A percentile compares a stretch with the other conserved stretches of the same genome.
Conservation (phyloP, 2,329 filamentous ascomycete genomes). For the Colletotrichum eremochloae region DNA sequence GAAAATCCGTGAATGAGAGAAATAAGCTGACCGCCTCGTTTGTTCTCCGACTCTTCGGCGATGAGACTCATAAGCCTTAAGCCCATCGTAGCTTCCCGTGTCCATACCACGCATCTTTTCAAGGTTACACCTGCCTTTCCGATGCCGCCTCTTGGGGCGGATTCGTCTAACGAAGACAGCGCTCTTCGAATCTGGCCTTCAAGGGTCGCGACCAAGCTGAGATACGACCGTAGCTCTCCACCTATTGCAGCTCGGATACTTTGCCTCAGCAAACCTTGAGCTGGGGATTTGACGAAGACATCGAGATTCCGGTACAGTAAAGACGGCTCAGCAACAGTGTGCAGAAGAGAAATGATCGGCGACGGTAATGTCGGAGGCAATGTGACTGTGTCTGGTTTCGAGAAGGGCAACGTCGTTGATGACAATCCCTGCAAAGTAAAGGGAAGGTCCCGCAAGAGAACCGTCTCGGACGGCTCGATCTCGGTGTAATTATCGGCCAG, state of each 20-base stretch:
- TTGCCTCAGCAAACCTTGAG: conserved; percentile 89
- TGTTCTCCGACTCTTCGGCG: conserved; percentile 87
- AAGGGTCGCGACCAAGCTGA: conserved; percentile 90
- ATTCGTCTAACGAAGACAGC: conserved; percentile 78
- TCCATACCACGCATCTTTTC: conserved; percentile 97
- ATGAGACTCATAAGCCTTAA: conserved; percentile 93
- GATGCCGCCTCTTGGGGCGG: conserved; percentile 76
- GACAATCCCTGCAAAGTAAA: conserved; percentile 95
- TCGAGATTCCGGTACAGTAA: conserved; percentile 88
- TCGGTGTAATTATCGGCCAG: conserved; percentile 69
- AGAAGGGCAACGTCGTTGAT: conserved; percentile 85
- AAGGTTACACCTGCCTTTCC: conserved; percentile 92
- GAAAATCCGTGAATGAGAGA: conserved; percentile 94
- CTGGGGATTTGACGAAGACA: conserved; percentile 83
- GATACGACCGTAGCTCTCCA: conserved; percentile 87
- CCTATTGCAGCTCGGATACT: conserved; percentile 90
- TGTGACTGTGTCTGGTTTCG: conserved; percentile 76
- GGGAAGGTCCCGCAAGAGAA: conserved; percentile 83
- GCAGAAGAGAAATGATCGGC: conserved; percentile 87
- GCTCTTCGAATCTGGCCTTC: conserved; percentile 93
- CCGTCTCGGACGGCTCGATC: conserved; percentile 73
- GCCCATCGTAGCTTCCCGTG: conserved; percentile 95
- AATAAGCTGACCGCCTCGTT: conserved; percentile 90
- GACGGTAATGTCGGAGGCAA: conserved; percentile 84
- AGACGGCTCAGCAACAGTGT: conserved; percentile 92